These are phyloP conservation scores for Fusarium veterinarium DNA, from an alignment of 2,329 filamentous ascomycete species.

Conservation along the genomic window DNA sequence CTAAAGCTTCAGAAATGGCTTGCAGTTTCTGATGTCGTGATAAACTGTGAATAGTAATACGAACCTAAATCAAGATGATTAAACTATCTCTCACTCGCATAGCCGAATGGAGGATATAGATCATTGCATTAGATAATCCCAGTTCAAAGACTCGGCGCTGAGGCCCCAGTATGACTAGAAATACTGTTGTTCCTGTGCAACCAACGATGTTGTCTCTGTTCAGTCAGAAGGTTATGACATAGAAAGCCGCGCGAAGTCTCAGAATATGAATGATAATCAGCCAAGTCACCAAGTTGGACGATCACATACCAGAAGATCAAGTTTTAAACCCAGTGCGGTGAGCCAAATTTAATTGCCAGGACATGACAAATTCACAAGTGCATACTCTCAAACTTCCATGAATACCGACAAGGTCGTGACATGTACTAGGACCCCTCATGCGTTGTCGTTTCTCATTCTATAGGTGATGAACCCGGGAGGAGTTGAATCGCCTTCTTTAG, in stretches of 20 bases:
- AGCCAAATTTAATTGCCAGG: neutral
- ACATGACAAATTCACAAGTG: neutral
- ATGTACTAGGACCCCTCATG: accelerated
- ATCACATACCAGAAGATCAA: neutral
- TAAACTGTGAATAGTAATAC: no score
- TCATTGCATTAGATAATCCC: no score
- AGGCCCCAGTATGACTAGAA: no score
- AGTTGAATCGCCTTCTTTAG: accelerated
- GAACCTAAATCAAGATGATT: no score
- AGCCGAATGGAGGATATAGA: no score
- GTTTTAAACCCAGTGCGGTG: accelerated
- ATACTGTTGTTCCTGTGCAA: neutral
- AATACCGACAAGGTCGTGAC: neutral
- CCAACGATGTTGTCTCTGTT: neutral
- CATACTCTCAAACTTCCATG: accelerated
- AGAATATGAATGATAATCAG: accelerated
- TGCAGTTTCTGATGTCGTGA: no score
- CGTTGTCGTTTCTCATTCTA: neutral
- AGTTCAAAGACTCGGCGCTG: accelerated
- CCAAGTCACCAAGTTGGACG: neutral
- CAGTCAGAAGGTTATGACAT: neutral
- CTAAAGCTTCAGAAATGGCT: accelerated
- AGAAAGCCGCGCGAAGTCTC: accelerated
- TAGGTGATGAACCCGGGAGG: accelerated
- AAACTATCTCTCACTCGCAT: no score